Evolutionary conservation across 2,329 filamentous ascomycete genomes (phyloP), one percentile per base, ranked within the genome.

Genomic region (Sphaerulina musiva): DNA sequence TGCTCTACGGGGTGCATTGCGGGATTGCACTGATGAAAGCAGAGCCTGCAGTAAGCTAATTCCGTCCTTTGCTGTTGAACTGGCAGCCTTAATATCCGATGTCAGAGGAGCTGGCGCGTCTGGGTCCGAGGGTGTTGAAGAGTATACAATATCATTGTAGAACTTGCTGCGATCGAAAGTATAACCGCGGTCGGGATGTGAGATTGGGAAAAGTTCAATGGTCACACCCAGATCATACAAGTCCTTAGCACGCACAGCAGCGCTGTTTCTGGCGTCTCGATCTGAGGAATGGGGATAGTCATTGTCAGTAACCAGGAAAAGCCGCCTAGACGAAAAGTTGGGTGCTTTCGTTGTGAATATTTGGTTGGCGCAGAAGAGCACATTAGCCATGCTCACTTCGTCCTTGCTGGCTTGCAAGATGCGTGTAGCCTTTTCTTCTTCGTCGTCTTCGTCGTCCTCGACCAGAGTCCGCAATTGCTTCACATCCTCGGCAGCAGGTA

Each of bases 261-360:
- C 89, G 36, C 86, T 83, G 11, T 86, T 86, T 49, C 85, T 84
- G 31, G 85, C 77, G 6, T 80, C 76, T 71, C 91, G 93, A 68
- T 88, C 84, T 14, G 80, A 77, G 0, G 76, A 74, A 68, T 95
- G 88, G 3, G 93, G 93, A 60, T 90, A 80, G 68, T 97, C 93
- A 60, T 95, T 89, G 69, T 97, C 90, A 0, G 93, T 97, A 53
- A 98, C 89, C 59, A 98, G 83, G 72, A 98, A 98, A n/a, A 98
- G 74, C 34, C 93, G 82, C 57, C 92, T 80, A 5, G 92, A 97
- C 3, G 89, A 86, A 69, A 97, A 97, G 66, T 96, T 97, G 14
- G 93, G 84, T 0, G 93, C 91, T 69, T 87, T 95, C 2, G 89
- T 95, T 1, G 91, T 95, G 68, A 98, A 96, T 48, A 97, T 87